These are phyloP conservation scores for Sugiyamaella valdiviana DNA, from an alignment of 805 yeast genomes.

Conservation along the genomic window DNA sequence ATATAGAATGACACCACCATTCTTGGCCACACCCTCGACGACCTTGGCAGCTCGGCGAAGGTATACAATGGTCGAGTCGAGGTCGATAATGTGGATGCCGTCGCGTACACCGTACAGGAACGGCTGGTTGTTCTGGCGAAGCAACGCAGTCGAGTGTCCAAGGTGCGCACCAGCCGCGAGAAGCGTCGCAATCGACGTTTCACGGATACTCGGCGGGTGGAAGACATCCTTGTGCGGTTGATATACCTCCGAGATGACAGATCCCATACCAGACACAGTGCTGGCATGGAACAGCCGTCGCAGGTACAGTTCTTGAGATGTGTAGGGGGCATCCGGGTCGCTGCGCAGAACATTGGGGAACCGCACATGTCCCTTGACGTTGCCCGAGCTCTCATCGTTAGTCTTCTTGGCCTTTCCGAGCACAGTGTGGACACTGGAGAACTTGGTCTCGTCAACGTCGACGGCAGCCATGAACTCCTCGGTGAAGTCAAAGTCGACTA, in stretches of 20 bases:
- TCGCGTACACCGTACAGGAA: slow-evolving; percentile 82
- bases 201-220: slow-evolving; percentile 50
- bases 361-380: slow-evolving; percentile 21
- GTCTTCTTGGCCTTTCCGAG: slow-evolving; percentile 2
- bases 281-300: slow-evolving; percentile 62
- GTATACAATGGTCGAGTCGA: slow-evolving; percentile 71
- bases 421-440: slow-evolving; percentile 10
- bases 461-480: slow-evolving; percentile 19
- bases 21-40: slow-evolving; percentile 71
- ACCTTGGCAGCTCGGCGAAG: slow-evolving; percentile 80
- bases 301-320: slow-evolving; percentile 68
- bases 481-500: slow-evolving; percentile 23
- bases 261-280: slow-evolving; percentile 55
- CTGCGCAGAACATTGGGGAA: slow-evolving; percentile 65
- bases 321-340: slow-evolving; percentile 56
- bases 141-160: slow-evolving; percentile 75
- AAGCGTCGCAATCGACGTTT: slow-evolving; percentile 61
- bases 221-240: slow-evolving; percentile 60
- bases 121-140: slow-evolving; percentile 74
- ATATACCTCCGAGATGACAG: slow-evolving; percentile 57
- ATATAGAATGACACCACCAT: slow-evolving; percentile 79
- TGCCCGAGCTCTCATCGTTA: slow-evolving; percentile 10
- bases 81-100: slow-evolving; percentile 85
- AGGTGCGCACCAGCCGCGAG: slow-evolving; percentile 92
- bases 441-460: slow-evolving; percentile 15